Base-by-base conservation (phyloP, 2,329 filamentous ascomycete genomes). In the Aspergillus pseudoterreus region DNA sequence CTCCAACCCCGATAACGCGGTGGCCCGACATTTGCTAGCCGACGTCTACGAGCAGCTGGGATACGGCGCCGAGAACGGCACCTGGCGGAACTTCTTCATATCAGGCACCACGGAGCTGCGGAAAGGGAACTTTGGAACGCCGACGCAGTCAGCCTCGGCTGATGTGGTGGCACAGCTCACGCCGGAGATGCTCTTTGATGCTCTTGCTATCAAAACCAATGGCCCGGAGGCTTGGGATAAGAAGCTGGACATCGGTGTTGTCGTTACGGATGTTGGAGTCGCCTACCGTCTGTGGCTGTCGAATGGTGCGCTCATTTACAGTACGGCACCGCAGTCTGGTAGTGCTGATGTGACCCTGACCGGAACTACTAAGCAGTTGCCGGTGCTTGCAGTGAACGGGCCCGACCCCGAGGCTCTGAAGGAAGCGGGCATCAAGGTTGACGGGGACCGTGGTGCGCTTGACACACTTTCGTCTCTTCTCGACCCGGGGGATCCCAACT, bases 11-110 rank as follows among this genome's bases (percentile, higher is more conserved):
- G 51, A 57, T 0, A 53, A 63, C 42, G 17, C 44, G 3, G 39
- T 50, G 0, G 60, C 62, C 1, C 62, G 54, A 45, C 27, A n/a
- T 0, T 45, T 61, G 1, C 60, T 75, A 1, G 68, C 67, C 1
- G 50, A 51, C 2, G 63, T 67, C 0, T 73, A 66, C 48, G 63
- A 66, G 47, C 55, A 62, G 15, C 63, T 75, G 4, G 72, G 68
- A 1, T 66, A 62, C 36, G 67, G 67, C 2, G 50, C 69, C 0
- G 72, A 75, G 57, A 75, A 75, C 53, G 72, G 61, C 3, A 68
- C 67, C 0, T 75, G 71, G 72, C 58, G 73, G 3, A 74, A 75
- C 49, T 71, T 73, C 45, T 75, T 68, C 45, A 57, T 74, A 4
- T 64, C 63, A 1, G 64, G 59, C 0, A 63, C 70, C 6, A 47